These are phyloP conservation scores for Lineolata rhizophorae DNA, from an alignment of 495 filamentous ascomycete species.

Conservation along the genomic window DNA sequence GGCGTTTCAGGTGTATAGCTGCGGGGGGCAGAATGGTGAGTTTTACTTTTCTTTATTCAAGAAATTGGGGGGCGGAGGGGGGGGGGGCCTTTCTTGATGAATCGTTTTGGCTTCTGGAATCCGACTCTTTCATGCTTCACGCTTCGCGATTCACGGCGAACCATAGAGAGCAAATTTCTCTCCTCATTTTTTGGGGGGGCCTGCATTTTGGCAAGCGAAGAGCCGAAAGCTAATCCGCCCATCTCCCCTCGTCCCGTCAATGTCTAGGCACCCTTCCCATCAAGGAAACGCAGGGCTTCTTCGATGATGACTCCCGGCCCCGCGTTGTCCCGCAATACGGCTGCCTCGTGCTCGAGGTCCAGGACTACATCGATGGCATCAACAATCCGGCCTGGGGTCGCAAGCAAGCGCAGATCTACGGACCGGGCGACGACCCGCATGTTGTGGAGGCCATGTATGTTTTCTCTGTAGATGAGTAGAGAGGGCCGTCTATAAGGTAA, in stretches of 20 bases:
- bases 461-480: constrained; percentile 11
- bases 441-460: constrained; percentile 15
- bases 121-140: no score
- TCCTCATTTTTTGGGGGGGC: no score
- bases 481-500: no score
- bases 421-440: constrained; percentile 15
- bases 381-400: constrained; percentile 19
- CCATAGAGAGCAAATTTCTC: no score
- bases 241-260: no score
- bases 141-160: no score
- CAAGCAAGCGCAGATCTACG: constrained; percentile 15
- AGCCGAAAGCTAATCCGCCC: no score
- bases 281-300: constrained; percentile 18
- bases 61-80: no score
- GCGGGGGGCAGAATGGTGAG: constrained; percentile 11
- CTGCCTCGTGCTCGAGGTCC: constrained; percentile 31
- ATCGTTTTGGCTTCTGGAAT: no score
- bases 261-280: constrained; percentile 14
- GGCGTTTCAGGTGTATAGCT: constrained; percentile 16
- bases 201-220: neutral
- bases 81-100: no score
- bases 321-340: constrained; percentile 30
- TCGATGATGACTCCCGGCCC: constrained; percentile 8
- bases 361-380: constrained; percentile 20
- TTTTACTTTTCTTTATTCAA: neutral